These are phyloP conservation scores for Colletotrichum tropicicola DNA, from an alignment of 2,329 filamentous ascomycete genomes.

Conservation along the genomic window DNA sequence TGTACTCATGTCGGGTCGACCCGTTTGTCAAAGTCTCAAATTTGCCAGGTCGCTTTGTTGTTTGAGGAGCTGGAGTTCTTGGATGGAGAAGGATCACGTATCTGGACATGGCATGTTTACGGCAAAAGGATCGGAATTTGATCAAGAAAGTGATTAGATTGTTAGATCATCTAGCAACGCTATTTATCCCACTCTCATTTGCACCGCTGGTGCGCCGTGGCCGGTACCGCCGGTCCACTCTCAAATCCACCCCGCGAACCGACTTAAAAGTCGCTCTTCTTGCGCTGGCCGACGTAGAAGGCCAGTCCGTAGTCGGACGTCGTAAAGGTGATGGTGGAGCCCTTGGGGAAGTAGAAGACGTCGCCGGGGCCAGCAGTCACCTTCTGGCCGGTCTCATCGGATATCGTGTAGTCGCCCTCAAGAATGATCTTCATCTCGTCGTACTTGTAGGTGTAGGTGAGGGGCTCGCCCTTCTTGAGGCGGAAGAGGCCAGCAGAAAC, in stretches of 20 bases:
- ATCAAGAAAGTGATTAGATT: not conserved
- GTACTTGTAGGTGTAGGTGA: constrained; percentile 76
- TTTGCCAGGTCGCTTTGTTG: too few species aligned
- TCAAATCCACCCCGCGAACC: rapidly evolving
- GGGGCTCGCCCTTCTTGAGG: constrained; percentile 71
- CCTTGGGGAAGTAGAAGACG: constrained; percentile 75
- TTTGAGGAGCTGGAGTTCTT: too few species aligned
- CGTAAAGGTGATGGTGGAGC: constrained; percentile 71
- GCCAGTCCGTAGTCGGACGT: constrained; percentile 69
- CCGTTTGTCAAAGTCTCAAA: not conserved
- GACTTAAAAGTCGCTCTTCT: constrained; percentile 39
- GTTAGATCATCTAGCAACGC: not conserved
- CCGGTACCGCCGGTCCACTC: not conserved
- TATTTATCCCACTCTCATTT: not conserved
- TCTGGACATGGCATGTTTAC: too few species aligned
- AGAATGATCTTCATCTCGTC: constrained; percentile 80
- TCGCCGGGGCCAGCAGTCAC: constrained; percentile 69
- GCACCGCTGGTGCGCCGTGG: not conserved
- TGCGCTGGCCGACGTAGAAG: constrained; percentile 61
- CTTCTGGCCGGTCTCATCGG: constrained; percentile 67
- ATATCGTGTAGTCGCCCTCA: constrained; percentile 72
- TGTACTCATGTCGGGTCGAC: not conserved
- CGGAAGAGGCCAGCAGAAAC: constrained; percentile 73
- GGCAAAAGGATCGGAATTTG: too few species aligned
- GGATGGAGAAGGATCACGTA: too few species aligned